These are phyloP conservation scores for Apiospora sp. DNA, from an alignment of 2,329 filamentous ascomycete genomes.

Conservation along the genomic window DNA sequence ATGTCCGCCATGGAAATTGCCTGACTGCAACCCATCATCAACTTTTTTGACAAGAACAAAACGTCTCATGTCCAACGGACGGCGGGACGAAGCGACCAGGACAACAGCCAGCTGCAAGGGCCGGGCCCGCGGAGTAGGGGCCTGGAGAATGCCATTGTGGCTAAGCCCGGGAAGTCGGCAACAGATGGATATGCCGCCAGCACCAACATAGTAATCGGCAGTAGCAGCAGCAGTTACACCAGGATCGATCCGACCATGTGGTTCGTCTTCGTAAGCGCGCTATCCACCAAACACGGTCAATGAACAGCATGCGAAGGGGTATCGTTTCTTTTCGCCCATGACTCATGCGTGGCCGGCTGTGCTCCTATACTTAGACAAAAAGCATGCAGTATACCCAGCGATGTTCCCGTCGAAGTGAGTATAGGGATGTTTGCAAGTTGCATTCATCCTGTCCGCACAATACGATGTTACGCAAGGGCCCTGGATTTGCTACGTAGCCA, in stretches of 20 bases:
- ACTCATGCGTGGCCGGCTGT: not conserved
- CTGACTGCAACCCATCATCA: not conserved
- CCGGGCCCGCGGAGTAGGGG: conserved; percentile 5
- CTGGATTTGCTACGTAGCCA: not conserved
- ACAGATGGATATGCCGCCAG: not conserved
- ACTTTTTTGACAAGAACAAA: not conserved
- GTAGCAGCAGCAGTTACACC: not conserved
- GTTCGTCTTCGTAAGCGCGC: conserved; percentile 16
- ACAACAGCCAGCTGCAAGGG: not conserved
- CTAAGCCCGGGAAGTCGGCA: conserved; percentile 18
- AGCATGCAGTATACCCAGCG: not conserved
- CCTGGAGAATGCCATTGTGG: conserved; percentile 13
- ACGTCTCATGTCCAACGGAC: not conserved
- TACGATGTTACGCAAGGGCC: not conserved
- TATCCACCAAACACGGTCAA: conserved; percentile 7
- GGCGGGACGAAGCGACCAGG: conserved; percentile 7
- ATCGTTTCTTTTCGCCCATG: not conserved
- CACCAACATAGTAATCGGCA: not conserved
- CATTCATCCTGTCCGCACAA: not conserved
- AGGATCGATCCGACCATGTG: conserved; percentile 5
- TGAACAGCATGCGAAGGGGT: not conserved
- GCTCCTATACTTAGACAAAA: not conserved
- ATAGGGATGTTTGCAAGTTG: not conserved
- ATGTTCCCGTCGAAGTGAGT: not conserved
- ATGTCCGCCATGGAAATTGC: not conserved